phyloP scores from a whole-genome alignment of 78 protist genomes.

The Bodo saltans region DNA sequence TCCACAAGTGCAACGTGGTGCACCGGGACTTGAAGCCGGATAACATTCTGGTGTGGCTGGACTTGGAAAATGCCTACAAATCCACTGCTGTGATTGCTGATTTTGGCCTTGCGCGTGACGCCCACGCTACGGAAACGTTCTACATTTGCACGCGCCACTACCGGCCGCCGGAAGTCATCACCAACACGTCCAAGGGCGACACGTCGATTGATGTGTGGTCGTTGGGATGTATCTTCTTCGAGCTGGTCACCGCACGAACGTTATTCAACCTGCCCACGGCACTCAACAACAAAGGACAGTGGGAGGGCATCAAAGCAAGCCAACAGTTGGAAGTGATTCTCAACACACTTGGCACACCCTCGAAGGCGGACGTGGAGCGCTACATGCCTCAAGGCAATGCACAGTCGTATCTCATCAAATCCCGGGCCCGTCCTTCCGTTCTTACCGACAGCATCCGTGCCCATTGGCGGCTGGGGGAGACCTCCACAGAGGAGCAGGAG shows the following conservation, averaged over 20 bases:
- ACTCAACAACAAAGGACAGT: background rate
- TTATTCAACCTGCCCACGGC: conserved; percentile 60
- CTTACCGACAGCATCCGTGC: background rate
- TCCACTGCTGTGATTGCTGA: background rate
- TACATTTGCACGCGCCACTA: conserved; percentile 84
- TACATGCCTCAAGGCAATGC: background rate
- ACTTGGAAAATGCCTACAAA: background rate
- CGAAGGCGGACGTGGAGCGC: background rate
- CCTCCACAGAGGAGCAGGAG: background rate
- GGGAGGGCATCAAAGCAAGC: background rate
- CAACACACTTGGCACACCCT: background rate
- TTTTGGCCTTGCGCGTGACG: background rate
- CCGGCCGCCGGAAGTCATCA: conserved; percentile 88
- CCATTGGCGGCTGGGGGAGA: background rate
- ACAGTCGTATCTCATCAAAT: background rate
- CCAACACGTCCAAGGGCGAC: conserved; percentile 39
- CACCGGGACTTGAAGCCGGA: background rate
- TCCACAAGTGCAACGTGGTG: background rate
- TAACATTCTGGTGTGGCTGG: background rate
- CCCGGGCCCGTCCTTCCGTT: background rate
- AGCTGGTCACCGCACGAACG: conserved; percentile 81
- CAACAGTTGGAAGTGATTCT: background rate
- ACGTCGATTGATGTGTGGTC: conserved; percentile 44
- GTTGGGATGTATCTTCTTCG: conserved; percentile 57
- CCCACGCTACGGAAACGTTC: background rate